phyloP scores from a whole-genome alignment of 768 basidiomycete genomes.

The Collybia sordida region DNA sequence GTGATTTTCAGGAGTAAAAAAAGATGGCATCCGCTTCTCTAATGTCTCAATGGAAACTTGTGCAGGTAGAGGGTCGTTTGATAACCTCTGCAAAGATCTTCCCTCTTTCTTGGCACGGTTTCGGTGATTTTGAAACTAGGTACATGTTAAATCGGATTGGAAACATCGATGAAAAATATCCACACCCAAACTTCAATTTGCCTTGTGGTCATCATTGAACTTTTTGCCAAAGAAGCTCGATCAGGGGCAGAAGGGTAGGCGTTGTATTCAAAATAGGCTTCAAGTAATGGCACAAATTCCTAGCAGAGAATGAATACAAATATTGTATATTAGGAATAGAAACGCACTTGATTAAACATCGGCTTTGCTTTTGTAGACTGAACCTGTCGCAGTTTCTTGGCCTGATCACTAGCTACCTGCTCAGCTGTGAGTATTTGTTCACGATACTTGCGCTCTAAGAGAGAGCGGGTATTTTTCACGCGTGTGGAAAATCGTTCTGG shows the following conservation, averaged over 20 bases:
- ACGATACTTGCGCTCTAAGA: neutral
- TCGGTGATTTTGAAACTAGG: constrained; percentile 57
- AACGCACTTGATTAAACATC: constrained; percentile 8
- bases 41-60: constrained; percentile 20
- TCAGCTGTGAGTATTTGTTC: neutral
- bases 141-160: neutral
- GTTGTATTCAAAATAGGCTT: constrained; percentile 48
- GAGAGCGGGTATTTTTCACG: neutral
- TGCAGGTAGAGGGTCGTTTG: constrained; percentile 17
- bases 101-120: constrained; percentile 34
- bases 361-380: constrained; percentile 2
- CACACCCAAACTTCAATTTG: constrained; percentile 61
- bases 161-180: neutral
- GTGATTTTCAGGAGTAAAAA: constrained; percentile 18
- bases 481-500: neutral
- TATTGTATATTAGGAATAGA: neutral
- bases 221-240: constrained; percentile 36
- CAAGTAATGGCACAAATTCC: constrained; percentile 46
- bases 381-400: neutral
- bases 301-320: constrained; percentile 10
- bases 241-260: constrained; percentile 45
- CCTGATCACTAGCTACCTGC: neutral
- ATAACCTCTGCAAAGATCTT: constrained; percentile 15
- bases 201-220: constrained; percentile 38
- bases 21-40: constrained; percentile 23